phyloP scores from a whole-genome alignment of 345 rosid genomes.

The Pistacia atlantica region DNA sequence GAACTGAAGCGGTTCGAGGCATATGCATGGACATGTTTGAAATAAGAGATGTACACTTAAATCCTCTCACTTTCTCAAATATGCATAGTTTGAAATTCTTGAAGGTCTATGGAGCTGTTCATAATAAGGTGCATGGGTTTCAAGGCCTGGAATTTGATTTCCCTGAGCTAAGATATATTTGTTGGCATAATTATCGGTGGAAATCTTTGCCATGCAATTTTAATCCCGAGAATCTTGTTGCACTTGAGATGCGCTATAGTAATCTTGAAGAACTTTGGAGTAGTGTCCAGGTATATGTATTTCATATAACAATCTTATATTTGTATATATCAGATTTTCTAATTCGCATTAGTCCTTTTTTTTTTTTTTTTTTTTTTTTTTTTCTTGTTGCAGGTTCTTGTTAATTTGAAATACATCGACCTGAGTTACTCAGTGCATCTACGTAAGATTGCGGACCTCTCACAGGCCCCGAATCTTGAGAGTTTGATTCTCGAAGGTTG shows the following conservation, averaged over 20 bases:
- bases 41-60: too few species aligned
- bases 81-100: too few species aligned
- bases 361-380: too few species aligned
- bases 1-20: too few species aligned
- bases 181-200: constrained; percentile 2
- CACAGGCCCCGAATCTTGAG: not conserved
- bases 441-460: not conserved
- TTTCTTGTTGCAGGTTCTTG: constrained; percentile 18
- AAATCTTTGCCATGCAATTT: not conserved
- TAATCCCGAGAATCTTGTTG: constrained; percentile 14
- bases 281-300: not conserved
- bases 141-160: constrained; percentile 7
- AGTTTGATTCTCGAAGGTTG: not conserved
- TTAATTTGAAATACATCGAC: constrained; percentile 20
- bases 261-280: constrained; percentile 9
- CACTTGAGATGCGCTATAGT: constrained; percentile 3
- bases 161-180: not conserved
- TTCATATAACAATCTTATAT: too few species aligned
- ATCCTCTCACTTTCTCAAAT: too few species aligned
- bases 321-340: too few species aligned
- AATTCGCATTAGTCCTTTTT: too few species aligned
- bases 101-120: not conserved
- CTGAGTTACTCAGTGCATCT: not conserved
- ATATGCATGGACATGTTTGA: too few species aligned
- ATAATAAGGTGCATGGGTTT: constrained; percentile 4